Conservation (phyloP, 352 stramenopile species). For the Phytophthora meadii region DNA sequence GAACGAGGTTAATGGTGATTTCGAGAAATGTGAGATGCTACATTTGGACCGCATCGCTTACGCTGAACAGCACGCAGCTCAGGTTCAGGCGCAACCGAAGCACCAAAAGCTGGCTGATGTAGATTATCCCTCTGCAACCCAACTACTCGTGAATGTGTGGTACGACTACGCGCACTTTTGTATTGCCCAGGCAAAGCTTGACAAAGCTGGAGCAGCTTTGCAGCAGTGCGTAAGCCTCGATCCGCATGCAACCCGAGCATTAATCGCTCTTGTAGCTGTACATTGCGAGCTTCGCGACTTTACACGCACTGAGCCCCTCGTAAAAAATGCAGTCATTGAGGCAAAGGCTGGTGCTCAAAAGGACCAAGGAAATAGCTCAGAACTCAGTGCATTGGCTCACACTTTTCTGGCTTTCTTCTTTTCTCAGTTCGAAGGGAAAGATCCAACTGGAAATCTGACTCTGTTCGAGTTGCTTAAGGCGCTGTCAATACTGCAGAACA, state of each 20-base stretch:
- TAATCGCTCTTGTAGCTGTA: conserved; percentile 64
- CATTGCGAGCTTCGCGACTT: conserved; percentile 69
- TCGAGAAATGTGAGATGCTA: conserved; percentile 67
- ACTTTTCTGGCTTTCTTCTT: conserved; percentile 72
- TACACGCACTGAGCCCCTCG: conserved; percentile 44
- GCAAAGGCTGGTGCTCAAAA: conserved; percentile 11
- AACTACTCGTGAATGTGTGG: conserved; percentile 50
- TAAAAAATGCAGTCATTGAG: conserved; percentile 52
- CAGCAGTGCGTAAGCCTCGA: conserved; percentile 68
- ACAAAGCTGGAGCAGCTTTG: conserved; percentile 64
- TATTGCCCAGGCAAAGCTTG: conserved; percentile 47
- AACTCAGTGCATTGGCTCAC: conserved; percentile 52
- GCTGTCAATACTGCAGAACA: conserved; percentile 42
- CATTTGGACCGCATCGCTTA: conserved; percentile 74
- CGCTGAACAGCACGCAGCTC: conserved; percentile 46
- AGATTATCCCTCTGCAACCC: conserved; percentile 12
- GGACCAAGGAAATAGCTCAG: conserved; percentile 2
- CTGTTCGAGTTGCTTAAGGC: conserved; percentile 76
- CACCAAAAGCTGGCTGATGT: conserved; percentile 9
- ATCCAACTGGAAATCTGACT: conserved; percentile 66
- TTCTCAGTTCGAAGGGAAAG: conserved; percentile 41
- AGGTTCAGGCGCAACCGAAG: conserved; percentile 13
- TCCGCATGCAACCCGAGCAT: conserved; percentile 37
- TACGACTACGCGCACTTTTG: conserved; percentile 75
- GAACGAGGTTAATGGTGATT: conserved; percentile 72